Evolutionary conservation across 2,329 filamentous ascomycete species (phyloP).

Genomic region (Annulohypoxylon truncatum): DNA sequence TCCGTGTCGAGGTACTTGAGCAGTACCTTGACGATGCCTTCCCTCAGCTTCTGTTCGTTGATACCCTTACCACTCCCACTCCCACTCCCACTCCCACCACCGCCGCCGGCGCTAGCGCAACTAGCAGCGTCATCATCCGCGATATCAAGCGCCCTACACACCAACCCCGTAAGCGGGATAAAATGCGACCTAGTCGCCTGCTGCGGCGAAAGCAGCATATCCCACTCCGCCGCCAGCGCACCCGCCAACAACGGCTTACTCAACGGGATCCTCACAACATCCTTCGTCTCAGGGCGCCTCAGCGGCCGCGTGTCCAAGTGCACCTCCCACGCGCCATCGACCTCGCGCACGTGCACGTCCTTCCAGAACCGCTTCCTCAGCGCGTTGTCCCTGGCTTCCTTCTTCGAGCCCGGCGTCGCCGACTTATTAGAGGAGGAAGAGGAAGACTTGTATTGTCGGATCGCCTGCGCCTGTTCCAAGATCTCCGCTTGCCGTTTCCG

Average conservation of each 20-base stretch:
- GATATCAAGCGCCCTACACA: conserved; percentile 87
- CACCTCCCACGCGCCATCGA: conserved; percentile 71
- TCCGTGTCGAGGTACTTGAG: conserved; percentile 93
- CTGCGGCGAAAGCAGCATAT: conserved; percentile 81
- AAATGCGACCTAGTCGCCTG: conserved; percentile 88
- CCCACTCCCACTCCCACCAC: background rate
- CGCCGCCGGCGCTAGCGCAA: no score
- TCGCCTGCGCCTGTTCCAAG: conserved; percentile 63
- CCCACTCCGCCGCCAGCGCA: conserved; percentile 94
- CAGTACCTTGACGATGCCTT: conserved; percentile 73
- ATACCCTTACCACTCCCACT: no score
- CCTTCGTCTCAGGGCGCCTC: conserved; percentile 78
- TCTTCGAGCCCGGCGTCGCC: background rate
- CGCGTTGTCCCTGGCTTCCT: conserved; percentile 18
- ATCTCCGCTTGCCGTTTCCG: conserved; percentile 66
- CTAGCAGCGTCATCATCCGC: conserved; percentile 71
- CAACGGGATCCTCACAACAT: conserved; percentile 76
- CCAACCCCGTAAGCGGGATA: conserved; percentile 88
- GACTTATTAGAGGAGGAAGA: conserved; percentile 37
- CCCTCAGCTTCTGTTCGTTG: no score
- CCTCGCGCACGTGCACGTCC: conserved; percentile 77
- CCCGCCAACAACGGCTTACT: conserved; percentile 84
- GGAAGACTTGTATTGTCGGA: conserved; percentile 52
- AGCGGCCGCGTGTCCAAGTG: conserved; percentile 83
- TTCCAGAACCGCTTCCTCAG: conserved; percentile 87